Base-by-base conservation (phyloP, 2,329 filamentous ascomycete species). In the Monosporascus sp. region DNA sequence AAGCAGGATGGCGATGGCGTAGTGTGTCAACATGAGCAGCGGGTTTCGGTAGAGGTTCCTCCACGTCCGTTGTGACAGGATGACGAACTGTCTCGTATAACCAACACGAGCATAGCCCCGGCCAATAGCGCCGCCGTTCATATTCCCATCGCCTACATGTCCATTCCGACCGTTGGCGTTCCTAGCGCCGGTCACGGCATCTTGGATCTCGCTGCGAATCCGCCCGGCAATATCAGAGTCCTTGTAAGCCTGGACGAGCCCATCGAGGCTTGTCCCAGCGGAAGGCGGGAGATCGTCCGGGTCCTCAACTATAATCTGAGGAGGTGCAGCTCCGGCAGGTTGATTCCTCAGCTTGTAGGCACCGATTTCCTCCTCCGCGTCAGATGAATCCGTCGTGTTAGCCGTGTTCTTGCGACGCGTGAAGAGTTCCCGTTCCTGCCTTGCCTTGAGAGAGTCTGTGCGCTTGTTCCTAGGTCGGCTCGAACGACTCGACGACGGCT, bases 1-100 rank as follows among this genome's bases (percentile, higher is more conserved):
- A 6, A 99, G 81, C 0, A 97, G 75, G 56, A 99, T 97, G 7
- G 94, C 91, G 61, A 97, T 97, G 38, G 94, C 94, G 68, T 97
- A 99, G 72, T 99, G 94, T 0, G 92, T 97, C 54, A 99, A 81
- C 94, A 99, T 99, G 55, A 99, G 77, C 82, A 97, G 92, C 1
- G 94, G 94, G 69, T 99, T 97, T 53, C 94, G 86, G 75, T 99
- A 97, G 7, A 99, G 79, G 67, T 99, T 99, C 67, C 89, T 91
- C 93, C 93, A 99, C 0, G 94, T 99, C 46, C 94, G 85, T 63
- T 86, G 81, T 0, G 93, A 96, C 14, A 99, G 78, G 62, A 99
- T 97, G 51, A 86, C 67, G 71, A 99, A 97, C 70, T 99, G 94
- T 44, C 87, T 80, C 8, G 81, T 64, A 60, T 92, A 86, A 47